These are phyloP conservation scores for Stevia rebaudiana DNA, from an alignment of 140 eudicot species.

Conservation along the genomic window DNA sequence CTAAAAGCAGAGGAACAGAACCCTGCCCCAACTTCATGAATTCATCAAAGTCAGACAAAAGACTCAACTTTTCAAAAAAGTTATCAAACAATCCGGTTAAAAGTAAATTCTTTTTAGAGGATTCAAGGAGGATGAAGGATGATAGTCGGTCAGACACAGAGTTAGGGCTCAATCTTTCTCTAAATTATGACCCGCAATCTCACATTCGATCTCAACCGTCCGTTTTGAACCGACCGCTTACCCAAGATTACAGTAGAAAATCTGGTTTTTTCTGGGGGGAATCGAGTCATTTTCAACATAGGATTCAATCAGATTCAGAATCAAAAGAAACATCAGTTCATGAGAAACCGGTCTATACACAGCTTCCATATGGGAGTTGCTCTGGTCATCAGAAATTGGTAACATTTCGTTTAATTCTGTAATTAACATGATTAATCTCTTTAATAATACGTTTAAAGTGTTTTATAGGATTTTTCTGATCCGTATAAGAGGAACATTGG, in stretches of 20 bases:
- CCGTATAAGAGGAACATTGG: constrained; percentile 27
- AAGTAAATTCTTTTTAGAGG: constrained; percentile 26
- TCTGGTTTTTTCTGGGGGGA: constrained; percentile 30
- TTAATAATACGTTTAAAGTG: not conserved
- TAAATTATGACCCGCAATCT: constrained; percentile 26
- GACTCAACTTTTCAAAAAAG: constrained; percentile 24
- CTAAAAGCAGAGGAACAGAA: constrained; percentile 28
- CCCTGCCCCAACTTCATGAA: constrained; percentile 28
- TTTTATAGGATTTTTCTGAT: constrained; percentile 44
- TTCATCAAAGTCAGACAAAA: constrained; percentile 29
- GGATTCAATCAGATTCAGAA: constrained; percentile 15
- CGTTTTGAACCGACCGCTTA: constrained; percentile 10
- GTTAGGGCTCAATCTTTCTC: constrained; percentile 46
- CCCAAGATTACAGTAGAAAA: constrained; percentile 26
- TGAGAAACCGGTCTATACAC: constrained; percentile 29
- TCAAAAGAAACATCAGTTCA: constrained; percentile 18
- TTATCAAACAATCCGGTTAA: constrained; percentile 22
- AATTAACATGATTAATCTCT: not conserved
- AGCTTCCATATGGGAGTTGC: constrained; percentile 24
- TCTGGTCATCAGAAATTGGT: constrained; percentile 39
- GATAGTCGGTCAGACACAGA: constrained; percentile 22
- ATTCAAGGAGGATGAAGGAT: constrained; percentile 12
- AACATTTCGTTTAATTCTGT: not conserved
- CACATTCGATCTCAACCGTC: constrained; percentile 17
- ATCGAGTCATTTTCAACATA: constrained; percentile 13